Evolutionary conservation across 2,329 filamentous ascomycete species (phyloP), one percentile per base, ranked within the genome.

Genomic region (Didymella pinodella): DNA sequence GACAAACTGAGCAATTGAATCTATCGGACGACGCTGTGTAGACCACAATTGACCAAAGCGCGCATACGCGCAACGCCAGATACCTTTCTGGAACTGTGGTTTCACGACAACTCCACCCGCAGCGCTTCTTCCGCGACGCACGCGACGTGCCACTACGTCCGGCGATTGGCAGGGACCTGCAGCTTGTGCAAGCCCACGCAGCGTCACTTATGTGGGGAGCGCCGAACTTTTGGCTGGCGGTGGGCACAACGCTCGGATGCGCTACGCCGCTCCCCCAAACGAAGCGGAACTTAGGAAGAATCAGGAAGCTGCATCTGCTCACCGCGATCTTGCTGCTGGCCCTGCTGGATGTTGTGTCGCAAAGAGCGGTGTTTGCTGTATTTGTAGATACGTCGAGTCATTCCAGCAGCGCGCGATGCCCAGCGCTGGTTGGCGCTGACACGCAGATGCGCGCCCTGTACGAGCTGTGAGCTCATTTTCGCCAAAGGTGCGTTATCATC

Each of bases 131-230:
- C 48, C 28, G 45, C 36, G 66, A 67, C 66, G 69, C 72, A 76
- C 71, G 73, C 72, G 70, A 75, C 65, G 66, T 67, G 59, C 66
- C 65, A 67, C 69, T 60, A 61, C 54, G 44, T 56, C 32, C 57
- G 51, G 48, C 68, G 63, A 69, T 67, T 66, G 63, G 65, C 68
- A 70, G 65, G 67, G 60, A 49, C 54, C 26, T 47, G 54, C 54
- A 40, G 32, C 56, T 44, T 43, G 22, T 50, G 45, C 61, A 57
- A 66, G 49, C 49, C 38, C 36, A 41, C 59, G 49, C 65, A 68
- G 65, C 72, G 72, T 75, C 74, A 75, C 70, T 40, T 69, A 71
- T 75, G 70, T 73, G 72, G 72, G 69, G 70, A 56, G 65, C 70
- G 65, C 64, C 60, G 47, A 57, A 59, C 61, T 64, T 61, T 61